These are phyloP conservation scores for Naganishia sp. DNA, from an alignment of 1,284 basidiomycete genomes.

Conservation along the genomic window DNA sequence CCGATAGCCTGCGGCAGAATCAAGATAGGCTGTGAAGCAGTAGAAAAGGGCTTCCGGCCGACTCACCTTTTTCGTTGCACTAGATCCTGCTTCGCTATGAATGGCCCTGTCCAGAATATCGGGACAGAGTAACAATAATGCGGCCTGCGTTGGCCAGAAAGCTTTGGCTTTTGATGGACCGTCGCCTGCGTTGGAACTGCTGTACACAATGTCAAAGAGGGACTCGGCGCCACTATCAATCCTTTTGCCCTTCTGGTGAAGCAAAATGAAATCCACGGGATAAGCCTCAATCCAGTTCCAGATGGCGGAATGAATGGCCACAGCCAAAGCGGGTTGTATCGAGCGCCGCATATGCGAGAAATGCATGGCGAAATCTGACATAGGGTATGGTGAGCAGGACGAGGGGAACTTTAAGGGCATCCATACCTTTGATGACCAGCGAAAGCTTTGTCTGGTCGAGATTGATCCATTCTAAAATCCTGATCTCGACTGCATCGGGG, in stretches of 20 bases:
- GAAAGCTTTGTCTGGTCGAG: conserved; percentile 50
- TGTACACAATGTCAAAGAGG: conserved; percentile 74
- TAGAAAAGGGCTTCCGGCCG: background rate
- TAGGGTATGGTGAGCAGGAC: background rate
- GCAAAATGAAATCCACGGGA: conserved; percentile 75
- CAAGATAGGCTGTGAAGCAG: background rate
- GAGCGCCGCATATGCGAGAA: conserved; percentile 80
- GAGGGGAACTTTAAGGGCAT: conserved; percentile 51
- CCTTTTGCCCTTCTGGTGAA: conserved; percentile 63
- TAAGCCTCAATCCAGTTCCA: conserved; percentile 92
- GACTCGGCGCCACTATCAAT: conserved; percentile 79
- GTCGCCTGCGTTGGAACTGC: conserved; percentile 55
- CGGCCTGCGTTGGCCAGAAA: conserved; percentile 78
- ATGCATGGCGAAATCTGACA: conserved; percentile 70
- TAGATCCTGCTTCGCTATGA: conserved; percentile 45
- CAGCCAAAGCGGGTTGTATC: conserved; percentile 70
- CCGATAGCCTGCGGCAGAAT: conserved; percentile 15
- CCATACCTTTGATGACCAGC: conserved; percentile 42
- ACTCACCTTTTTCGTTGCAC: conserved; percentile 51
- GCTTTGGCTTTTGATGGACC: conserved; percentile 53
- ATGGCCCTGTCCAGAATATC: conserved; percentile 64
- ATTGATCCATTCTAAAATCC: conserved; percentile 55
- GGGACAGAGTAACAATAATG: conserved; percentile 73
- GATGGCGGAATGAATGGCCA: conserved; percentile 73
- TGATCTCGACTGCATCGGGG: conserved; percentile 58